phyloP scores from a whole-genome alignment of 1,284 basidiomycete genomes.

The Leccinum huronense region DNA sequence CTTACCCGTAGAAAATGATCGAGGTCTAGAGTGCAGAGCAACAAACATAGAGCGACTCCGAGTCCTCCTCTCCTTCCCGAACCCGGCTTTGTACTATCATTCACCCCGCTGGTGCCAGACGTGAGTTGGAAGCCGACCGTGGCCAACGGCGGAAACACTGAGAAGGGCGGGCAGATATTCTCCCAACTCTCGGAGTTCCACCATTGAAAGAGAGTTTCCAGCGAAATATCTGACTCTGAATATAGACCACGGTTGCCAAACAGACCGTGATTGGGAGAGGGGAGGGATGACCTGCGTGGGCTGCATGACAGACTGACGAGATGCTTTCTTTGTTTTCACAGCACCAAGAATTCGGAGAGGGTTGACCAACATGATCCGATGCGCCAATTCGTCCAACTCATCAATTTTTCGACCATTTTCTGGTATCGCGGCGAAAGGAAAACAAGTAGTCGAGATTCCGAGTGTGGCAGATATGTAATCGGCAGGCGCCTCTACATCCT shows the following conservation, averaged over 20 bases:
- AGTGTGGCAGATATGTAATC: slow-evolving; percentile 98
- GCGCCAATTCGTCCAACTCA: slow-evolving; percentile 95
- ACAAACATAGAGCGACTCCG: too few species aligned
- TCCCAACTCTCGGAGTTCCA: slow-evolving; percentile 99
- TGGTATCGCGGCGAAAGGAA: slow-evolving; percentile 97
- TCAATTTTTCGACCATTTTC: slow-evolving; percentile 99
- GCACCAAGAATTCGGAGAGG: slow-evolving; percentile 93
- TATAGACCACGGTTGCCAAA: too few species aligned
- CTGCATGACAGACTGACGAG: slow-evolving; percentile 92
- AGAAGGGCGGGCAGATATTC: too few species aligned
- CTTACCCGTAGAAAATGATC: too few species aligned
- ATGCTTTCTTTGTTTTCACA: slow-evolving; percentile 98
- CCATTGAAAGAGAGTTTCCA: slow-evolving; percentile 97
- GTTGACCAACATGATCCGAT: slow-evolving; percentile 96
- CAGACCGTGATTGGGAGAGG: slow-evolving; percentile 95
- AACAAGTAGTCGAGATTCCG: too few species aligned
- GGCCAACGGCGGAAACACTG: too few species aligned
- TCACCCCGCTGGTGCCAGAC: too few species aligned
- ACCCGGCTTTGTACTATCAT: too few species aligned
- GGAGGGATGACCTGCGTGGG: slow-evolving; percentile 99
- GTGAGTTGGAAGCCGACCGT: too few species aligned
- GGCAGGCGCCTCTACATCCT: slow-evolving; percentile 95
- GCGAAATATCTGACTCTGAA: slow-evolving; percentile 97
- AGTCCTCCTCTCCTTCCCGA: too few species aligned
- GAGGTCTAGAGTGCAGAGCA: too few species aligned